Conservation (phyloP, 371 early-diverging fungal genomes). For the Nematocida ausubeli region DNA sequence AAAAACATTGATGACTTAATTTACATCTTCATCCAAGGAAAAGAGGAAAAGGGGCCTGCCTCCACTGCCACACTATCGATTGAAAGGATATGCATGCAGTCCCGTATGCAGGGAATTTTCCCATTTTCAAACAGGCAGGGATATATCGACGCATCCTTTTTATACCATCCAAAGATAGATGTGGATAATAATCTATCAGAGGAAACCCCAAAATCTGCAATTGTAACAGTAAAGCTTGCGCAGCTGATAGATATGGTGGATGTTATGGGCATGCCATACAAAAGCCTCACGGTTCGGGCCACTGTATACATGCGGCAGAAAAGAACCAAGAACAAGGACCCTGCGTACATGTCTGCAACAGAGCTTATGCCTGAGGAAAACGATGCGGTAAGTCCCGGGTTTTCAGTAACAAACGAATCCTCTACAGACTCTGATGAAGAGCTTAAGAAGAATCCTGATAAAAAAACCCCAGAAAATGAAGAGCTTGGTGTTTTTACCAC, state of each 20-base stretch:
- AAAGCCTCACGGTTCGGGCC: conserved; percentile 7
- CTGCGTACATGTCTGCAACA: conserved; percentile 42
- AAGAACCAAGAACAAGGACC: conserved; percentile 23
- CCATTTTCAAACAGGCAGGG: conserved; percentile 33
- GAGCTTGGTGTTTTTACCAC: conserved; percentile 60
- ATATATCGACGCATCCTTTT: conserved; percentile 29
- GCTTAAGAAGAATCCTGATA: background rate
- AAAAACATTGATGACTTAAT: conserved; percentile 45
- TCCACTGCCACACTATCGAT: conserved; percentile 14
- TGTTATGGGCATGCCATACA: conserved; percentile 34
- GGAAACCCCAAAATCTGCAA: conserved; percentile 51
- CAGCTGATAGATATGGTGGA: conserved; percentile 63
- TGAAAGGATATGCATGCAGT: conserved; percentile 47
- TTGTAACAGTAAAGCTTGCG: conserved; percentile 61
- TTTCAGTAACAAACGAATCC: conserved; percentile 42
- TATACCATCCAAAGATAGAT: conserved; percentile 46
- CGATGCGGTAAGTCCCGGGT: conserved; percentile 5
- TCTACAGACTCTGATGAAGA: conserved; percentile 55
- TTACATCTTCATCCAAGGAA: background rate
- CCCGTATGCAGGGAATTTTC: conserved; percentile 4
- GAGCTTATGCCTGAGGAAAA: conserved; percentile 40
- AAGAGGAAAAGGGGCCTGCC: background rate
- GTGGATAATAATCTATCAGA: conserved; percentile 28
- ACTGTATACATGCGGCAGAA: conserved; percentile 48
- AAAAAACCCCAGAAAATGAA: background rate